Evolutionary conservation across 345 rosid species (phyloP).

Genomic region (Geranium brycei): DNA sequence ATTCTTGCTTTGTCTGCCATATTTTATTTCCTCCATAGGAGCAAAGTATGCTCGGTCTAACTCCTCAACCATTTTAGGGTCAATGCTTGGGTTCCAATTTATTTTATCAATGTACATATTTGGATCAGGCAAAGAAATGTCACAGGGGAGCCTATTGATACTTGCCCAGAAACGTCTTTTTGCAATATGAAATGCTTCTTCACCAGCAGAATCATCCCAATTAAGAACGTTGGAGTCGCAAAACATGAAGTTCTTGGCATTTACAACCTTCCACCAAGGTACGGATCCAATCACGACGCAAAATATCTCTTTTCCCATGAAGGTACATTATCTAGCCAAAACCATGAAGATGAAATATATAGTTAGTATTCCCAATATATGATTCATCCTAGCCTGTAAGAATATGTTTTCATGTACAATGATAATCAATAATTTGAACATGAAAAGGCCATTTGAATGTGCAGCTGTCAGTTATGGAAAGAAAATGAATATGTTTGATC

Average conservation of each 20-base stretch:
- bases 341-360: slow-evolving; percentile 8
- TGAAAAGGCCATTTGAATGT: neutral
- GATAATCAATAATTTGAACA: neutral
- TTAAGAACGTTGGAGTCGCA: slow-evolving; percentile 34
- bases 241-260: slow-evolving; percentile 28
- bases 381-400: neutral
- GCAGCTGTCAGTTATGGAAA: neutral
- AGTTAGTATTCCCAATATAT: neutral
- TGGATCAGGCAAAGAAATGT: slow-evolving; percentile 51
- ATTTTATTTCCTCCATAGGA: slow-evolving; percentile 25
- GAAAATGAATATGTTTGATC: neutral
- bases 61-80: slow-evolving; percentile 47
- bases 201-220: slow-evolving; percentile 74
- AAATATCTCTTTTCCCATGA: slow-evolving; percentile 67
- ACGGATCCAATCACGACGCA: slow-evolving; percentile 52
- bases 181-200: slow-evolving; percentile 65
- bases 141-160: slow-evolving; percentile 36
- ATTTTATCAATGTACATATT: slow-evolving; percentile 45
- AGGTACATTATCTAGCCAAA: slow-evolving; percentile 46
- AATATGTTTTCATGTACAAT: neutral
- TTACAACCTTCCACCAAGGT: slow-evolving; percentile 59
- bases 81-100: slow-evolving; percentile 59
- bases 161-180: slow-evolving; percentile 62
- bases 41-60: slow-evolving; percentile 42
- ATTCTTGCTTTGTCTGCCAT: slow-evolving; percentile 13